These are phyloP conservation scores for Corylus heterophylla DNA, from an alignment of 306 rosid species.

Conservation along the genomic window DNA sequence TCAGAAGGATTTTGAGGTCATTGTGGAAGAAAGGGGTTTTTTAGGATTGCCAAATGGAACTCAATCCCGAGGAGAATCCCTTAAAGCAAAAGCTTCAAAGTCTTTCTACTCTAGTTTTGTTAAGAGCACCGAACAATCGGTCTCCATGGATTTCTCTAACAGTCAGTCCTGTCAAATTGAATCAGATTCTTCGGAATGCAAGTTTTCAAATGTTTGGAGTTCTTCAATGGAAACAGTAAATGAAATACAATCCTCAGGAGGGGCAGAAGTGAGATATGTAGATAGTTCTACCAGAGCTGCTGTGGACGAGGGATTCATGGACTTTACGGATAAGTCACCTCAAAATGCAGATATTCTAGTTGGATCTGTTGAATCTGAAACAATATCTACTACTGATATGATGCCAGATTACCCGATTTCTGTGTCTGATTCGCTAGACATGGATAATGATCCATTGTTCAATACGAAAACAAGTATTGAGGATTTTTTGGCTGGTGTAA, in stretches of 20 bases:
- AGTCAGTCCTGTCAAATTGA: slow-evolving; percentile 32
- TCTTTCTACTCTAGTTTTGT: slow-evolving; percentile 29
- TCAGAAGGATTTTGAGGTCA: slow-evolving; percentile 58
- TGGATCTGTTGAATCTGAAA: slow-evolving; percentile 40
- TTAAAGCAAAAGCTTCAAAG: slow-evolving; percentile 47
- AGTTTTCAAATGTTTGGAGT: slow-evolving; percentile 34
- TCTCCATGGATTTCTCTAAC: slow-evolving; percentile 21
- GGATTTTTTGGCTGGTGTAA: slow-evolving; percentile 44
- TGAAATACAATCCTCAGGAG: slow-evolving; percentile 26
- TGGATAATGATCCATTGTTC: slow-evolving; percentile 41
- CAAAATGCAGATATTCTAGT: slow-evolving; percentile 39
- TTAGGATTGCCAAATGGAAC: slow-evolving; percentile 51
- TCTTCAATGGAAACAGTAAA: slow-evolving; percentile 30
- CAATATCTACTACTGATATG: slow-evolving; percentile 39
- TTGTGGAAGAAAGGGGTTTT: slow-evolving; percentile 34
- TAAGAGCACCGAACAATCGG: slow-evolving; percentile 29
- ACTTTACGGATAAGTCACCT: slow-evolving; percentile 36
- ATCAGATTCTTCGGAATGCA: slow-evolving; percentile 30
- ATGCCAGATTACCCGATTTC: slow-evolving; percentile 36
- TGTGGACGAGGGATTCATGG: slow-evolving; percentile 36
- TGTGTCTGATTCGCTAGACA: slow-evolving; percentile 27
- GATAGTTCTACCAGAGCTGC: slow-evolving; percentile 40
- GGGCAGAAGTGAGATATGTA: slow-evolving; percentile 40
- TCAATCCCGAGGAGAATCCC: slow-evolving; percentile 43
- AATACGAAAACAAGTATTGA: slow-evolving; percentile 49